Percentiles rank a stretch among this genome's conserved stretches.
phyloP scores from a whole-genome alignment of 768 basidiomycete species.

The Leccinum broughii region DNA sequence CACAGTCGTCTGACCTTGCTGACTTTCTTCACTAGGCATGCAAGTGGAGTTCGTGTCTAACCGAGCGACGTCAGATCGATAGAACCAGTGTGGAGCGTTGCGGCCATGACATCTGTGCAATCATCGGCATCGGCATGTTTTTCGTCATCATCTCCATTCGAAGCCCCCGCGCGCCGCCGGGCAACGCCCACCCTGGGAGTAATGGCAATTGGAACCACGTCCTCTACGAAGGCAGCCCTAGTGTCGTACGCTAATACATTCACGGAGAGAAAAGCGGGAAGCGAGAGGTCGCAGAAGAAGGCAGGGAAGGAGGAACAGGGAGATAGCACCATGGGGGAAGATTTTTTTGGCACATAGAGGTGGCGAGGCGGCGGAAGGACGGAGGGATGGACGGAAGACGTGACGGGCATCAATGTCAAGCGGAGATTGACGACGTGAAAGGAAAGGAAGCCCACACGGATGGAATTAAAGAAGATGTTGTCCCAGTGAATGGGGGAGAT shows the following conservation, averaged over 20 bases:
- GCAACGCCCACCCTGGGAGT: constrained; percentile 6
- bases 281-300: constrained; percentile 16
- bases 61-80: background rate
- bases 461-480: background rate
- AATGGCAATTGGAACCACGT: constrained; percentile 4
- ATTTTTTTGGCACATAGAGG: constrained; percentile 7
- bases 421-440: constrained; percentile 14
- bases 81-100: background rate
- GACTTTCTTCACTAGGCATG: background rate
- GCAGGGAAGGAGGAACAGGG: constrained; percentile 7
- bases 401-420: constrained; percentile 28
- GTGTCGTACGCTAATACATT: constrained; percentile 30
- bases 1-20: background rate
- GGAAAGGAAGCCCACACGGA: no score
- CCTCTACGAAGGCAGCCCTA: constrained; percentile 33
- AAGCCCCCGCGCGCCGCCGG: background rate
- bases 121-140: constrained; percentile 7
- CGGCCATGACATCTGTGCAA: constrained; percentile 2
- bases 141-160: background rate
- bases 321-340: constrained; percentile 15
- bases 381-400: constrained; percentile 3
- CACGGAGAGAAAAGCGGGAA: constrained; percentile 1
- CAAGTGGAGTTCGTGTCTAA: background rate
- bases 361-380: constrained; percentile 11
- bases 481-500: no score